phyloP scores from a whole-genome alignment of 75 land plant species.

The Pinus taeda region DNA sequence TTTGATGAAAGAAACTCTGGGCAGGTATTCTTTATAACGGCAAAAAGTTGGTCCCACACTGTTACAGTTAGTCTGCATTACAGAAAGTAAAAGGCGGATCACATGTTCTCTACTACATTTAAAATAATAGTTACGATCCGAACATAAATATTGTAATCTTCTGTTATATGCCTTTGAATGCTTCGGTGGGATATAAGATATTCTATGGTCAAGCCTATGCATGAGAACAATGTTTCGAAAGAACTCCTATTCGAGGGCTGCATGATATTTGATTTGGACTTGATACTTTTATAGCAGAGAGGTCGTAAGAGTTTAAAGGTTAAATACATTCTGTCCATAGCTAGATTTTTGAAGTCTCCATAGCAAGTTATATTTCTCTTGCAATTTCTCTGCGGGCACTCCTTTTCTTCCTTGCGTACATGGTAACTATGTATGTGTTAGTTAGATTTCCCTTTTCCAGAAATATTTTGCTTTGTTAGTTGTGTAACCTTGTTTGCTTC shows the following conservation, averaged over 20 bases:
- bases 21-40: background rate
- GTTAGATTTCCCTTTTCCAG: background rate
- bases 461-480: background rate
- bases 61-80: too few species aligned
- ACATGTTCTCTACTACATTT: background rate
- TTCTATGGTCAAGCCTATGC: too few species aligned
- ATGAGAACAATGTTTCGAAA: too few species aligned
- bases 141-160: background rate
- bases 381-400: too few species aligned
- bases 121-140: background rate
- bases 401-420: background rate
- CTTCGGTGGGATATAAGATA: background rate
- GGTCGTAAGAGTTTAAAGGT: background rate
- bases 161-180: background rate
- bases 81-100: background rate
- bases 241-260: background rate
- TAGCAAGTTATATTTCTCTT: too few species aligned
- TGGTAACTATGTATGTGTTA: background rate
- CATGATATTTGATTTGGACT: background rate
- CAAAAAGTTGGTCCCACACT: background rate
- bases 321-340: too few species aligned
- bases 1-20: background rate
- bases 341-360: background rate
- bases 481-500: background rate
- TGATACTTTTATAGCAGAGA: background rate